Conservation (phyloP, 192 early-diverging fungal genomes). For the Borealophlyctis nickersoniae region DNA sequence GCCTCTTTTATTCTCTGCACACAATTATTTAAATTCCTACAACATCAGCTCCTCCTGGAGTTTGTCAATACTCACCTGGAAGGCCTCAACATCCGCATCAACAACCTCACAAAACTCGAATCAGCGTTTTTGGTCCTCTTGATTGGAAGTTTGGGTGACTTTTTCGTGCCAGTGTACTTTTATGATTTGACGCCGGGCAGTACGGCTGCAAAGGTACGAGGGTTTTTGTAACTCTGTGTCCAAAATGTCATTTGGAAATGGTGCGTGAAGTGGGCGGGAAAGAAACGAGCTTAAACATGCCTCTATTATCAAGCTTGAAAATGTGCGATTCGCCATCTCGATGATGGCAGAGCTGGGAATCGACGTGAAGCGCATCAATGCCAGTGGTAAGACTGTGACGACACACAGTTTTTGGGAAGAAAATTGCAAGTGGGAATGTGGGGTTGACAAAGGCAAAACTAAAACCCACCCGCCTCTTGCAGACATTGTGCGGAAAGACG, state of each 20-base stretch:
- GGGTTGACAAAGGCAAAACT: background rate
- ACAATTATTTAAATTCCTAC: background rate
- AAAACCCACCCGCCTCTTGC: background rate
- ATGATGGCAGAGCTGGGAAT: constrained; percentile 31
- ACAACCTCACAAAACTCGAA: constrained; percentile 25
- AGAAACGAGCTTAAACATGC: background rate
- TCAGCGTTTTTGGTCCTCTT: constrained; percentile 27
- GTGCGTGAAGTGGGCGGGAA: background rate
- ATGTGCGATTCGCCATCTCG: constrained; percentile 18
- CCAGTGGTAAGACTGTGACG: constrained; percentile 23
- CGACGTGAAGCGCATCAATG: constrained; percentile 19
- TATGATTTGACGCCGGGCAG: constrained; percentile 19
- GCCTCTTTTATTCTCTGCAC: background rate
- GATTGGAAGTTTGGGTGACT: constrained; percentile 32
- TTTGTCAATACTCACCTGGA: constrained; percentile 27
- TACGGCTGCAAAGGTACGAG: constrained; percentile 20
- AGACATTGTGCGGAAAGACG: constrained; percentile 29
- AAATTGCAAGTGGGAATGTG: no score
- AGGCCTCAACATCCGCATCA: constrained; percentile 20
- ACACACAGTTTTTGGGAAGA: background rate
- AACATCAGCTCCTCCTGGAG: constrained; percentile 29
- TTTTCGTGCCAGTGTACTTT: constrained; percentile 34
- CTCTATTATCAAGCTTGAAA: constrained; percentile 19
- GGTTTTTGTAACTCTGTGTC: background rate
- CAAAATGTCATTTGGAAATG: background rate